Percentiles rank a stretch among this genome's conserved stretches.
phyloP scores from a whole-genome alignment of 192 early-diverging fungal genomes.

The Coemansia sp. region DNA sequence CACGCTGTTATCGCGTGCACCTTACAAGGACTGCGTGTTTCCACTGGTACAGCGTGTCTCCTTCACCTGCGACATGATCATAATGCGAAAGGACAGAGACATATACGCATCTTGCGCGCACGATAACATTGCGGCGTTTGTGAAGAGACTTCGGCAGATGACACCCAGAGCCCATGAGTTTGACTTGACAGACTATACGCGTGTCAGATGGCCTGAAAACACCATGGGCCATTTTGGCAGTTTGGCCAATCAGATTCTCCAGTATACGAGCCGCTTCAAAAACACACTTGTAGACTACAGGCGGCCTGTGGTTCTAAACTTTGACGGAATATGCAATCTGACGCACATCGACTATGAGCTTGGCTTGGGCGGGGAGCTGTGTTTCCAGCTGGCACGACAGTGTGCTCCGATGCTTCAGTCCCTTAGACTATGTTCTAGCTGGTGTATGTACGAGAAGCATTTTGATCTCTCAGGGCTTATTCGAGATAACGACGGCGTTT shows the following conservation, averaged over 20 bases:
- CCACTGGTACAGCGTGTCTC: not conserved
- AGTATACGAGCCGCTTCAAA: not conserved
- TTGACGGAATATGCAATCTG: not conserved
- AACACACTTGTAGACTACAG: not conserved
- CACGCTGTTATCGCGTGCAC: not conserved
- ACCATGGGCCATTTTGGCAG: not conserved
- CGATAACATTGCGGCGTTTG: not conserved
- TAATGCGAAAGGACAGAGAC: not conserved
- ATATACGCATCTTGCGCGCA: not conserved
- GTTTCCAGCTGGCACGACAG: not conserved
- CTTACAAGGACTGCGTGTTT: not conserved
- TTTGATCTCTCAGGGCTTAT: not conserved
- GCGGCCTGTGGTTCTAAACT: not conserved
- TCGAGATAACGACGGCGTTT: not conserved
- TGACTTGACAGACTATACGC: not conserved
- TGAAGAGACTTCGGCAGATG: not conserved
- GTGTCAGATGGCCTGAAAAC: not conserved
- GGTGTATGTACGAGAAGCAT: not conserved
- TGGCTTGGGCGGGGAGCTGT: not conserved
- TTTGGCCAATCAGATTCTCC: not conserved
- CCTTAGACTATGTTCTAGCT: not conserved
- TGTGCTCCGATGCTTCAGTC: not conserved
- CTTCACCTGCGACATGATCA: not conserved
- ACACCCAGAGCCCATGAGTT: not conserved
- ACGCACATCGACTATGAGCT: not conserved